phyloP scores from a whole-genome alignment of 768 basidiomycete genomes.

The Calocybe cyanea region DNA sequence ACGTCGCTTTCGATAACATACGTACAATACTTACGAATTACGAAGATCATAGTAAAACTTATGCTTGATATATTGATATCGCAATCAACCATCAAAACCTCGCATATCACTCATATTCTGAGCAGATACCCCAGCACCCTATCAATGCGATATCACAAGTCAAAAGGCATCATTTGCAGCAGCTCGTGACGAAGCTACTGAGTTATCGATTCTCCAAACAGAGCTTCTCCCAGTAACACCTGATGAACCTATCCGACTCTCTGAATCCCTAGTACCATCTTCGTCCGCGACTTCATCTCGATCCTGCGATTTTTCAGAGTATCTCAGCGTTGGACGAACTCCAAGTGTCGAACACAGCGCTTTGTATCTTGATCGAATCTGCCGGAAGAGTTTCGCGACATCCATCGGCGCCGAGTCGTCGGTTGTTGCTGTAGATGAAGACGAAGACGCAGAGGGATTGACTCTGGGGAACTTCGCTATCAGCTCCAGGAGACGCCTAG shows the following conservation, averaged over 20 bases:
- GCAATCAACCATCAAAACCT: too few species aligned
- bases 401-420: constrained; percentile 59
- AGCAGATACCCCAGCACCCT: too few species aligned
- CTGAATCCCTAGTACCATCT: constrained; percentile 7
- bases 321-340: constrained; percentile 43
- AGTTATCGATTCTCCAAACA: constrained; percentile 14
- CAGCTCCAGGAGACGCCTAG: constrained; percentile 64
- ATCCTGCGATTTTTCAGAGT: constrained; percentile 24
- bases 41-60: too few species aligned
- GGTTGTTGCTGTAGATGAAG: too few species aligned
- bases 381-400: constrained; percentile 70
- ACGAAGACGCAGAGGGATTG: constrained; percentile 64
- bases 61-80: too few species aligned
- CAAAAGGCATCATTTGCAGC: neutral
- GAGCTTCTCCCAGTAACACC: neutral
- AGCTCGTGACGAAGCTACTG: too few species aligned
- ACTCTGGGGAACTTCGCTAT: constrained; percentile 71
- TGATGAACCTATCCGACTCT: too few species aligned
- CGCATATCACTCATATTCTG: too few species aligned
- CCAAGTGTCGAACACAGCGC: constrained; percentile 81
- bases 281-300: constrained; percentile 13
- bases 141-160: too few species aligned
- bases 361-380: constrained; percentile 86
- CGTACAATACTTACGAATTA: too few species aligned
- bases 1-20: too few species aligned